phyloP scores from a whole-genome alignment of 225 moss, liverwort and hornwort genomes.

The Asterella californica region DNA sequence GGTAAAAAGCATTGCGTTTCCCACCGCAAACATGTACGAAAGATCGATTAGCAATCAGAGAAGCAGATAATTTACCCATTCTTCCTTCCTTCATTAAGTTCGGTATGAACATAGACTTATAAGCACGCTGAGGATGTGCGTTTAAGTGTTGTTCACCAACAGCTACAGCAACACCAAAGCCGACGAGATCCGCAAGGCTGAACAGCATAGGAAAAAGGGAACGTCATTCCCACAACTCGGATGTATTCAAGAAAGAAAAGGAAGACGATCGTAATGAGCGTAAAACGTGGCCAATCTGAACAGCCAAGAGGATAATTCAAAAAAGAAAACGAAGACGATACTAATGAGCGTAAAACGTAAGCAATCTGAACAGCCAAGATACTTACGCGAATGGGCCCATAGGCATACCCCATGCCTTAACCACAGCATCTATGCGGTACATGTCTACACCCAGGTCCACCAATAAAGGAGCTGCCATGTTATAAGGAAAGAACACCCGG shows the following conservation, averaged over 20 bases:
- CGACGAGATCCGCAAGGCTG: constrained; percentile 93
- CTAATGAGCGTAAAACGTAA: background rate
- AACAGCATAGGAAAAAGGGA: background rate
- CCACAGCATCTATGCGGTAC: constrained; percentile 78
- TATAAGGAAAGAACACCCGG: constrained; percentile 93
- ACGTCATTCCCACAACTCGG: background rate
- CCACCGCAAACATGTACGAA: background rate
- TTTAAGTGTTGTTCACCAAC: constrained; percentile 70
- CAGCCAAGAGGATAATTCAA: too few relatives aligned
- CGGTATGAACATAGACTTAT: constrained; percentile 50
- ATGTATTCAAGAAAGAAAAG: background rate
- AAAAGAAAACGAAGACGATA: too few relatives aligned
- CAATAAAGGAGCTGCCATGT: constrained; percentile 72
- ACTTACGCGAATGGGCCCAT: constrained; percentile 94
- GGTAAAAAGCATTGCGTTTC: too few relatives aligned
- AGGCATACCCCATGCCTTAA: constrained; percentile 98
- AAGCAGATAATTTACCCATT: constrained; percentile 45
- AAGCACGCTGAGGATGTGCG: constrained; percentile 61
- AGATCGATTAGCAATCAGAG: too few relatives aligned
- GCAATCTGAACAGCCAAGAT: background rate
- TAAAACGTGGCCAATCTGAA: background rate
- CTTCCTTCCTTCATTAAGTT: constrained; percentile 67
- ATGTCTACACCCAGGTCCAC: constrained; percentile 81
- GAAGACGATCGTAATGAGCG: too few relatives aligned
- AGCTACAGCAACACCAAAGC: constrained; percentile 70